Base-by-base conservation (phyloP, 148 eudicot genomes). In the Spergularia marina region DNA sequence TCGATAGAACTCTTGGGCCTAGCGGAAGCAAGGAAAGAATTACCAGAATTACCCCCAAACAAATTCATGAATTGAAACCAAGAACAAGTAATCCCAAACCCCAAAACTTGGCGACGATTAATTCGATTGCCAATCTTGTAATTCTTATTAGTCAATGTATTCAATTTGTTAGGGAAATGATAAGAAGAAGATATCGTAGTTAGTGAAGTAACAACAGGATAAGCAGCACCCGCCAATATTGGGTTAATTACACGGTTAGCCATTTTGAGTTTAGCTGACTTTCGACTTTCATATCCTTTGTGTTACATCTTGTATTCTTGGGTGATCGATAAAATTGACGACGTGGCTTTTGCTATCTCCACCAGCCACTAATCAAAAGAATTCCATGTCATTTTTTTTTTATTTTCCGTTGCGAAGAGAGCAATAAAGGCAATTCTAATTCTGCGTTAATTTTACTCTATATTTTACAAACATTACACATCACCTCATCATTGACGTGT, bases 1-100 rank as follows among this genome's bases (percentile, higher is more conserved):
- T 91, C 98, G 81, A 90, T 57, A 14, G 70, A 73, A 76, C 89
- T 82, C 78, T 87, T 94, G 64, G 79, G 78, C 59, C 96, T 86
- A 36, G 97, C 98, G 80, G 86, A 85, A 71, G 98, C 97, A 11
- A 89, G 39, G 77, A 91, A 90, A 59, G 97, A 85, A 54, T 84
- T 76, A 55, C 80, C 82, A 56, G 70, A 68, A 44, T 70, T 68
- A n/a, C 67, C 12, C 14, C 83, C 89, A 72, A 89, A 83, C 90
- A 94, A 88, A 72, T 68, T 81, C 85, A 82, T 74, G 64, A 94
- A 81, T 47, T 91, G 94, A 72, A 79, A 79, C 91, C 87, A 87
- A 80, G 93, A 81, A 8, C 79, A 77, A 7, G 90, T 79, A 60
- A 82, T 83, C 40, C 98, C 95, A 72, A 94, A 34, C 11, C 90